phyloP scores from a whole-genome alignment of 805 yeast species.

The Kodamaea hsintzibuensis region DNA sequence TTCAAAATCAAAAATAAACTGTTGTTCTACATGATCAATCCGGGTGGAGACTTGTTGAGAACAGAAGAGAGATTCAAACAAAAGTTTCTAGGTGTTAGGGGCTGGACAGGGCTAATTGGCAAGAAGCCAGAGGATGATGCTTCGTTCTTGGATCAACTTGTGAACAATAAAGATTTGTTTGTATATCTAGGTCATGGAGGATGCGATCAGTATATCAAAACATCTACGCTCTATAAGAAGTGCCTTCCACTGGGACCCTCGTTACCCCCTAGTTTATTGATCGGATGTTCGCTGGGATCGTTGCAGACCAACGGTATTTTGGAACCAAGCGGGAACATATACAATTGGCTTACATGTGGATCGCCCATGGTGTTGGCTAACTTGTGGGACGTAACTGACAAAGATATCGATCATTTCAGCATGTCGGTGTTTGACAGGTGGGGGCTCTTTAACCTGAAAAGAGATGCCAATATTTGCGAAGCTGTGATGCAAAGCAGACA shows the following conservation, averaged over 20 bases:
- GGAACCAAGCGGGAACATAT: constrained; percentile 75
- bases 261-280: constrained; percentile 62
- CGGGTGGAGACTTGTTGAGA: constrained; percentile 70
- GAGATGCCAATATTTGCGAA: constrained; percentile 36
- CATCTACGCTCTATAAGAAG: constrained; percentile 45
- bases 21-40: constrained; percentile 70
- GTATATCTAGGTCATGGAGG: constrained; percentile 95
- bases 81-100: constrained; percentile 35
- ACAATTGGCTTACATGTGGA: constrained; percentile 76
- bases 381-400: constrained; percentile 97
- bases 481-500: constrained; percentile 67
- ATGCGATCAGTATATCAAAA: constrained; percentile 78
- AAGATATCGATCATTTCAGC: constrained; percentile 85
- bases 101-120: constrained; percentile 60
- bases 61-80: constrained; percentile 62
- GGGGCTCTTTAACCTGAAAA: constrained; percentile 48
- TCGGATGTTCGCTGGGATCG: constrained; percentile 91
- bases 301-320: constrained; percentile 57
- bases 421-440: constrained; percentile 58
- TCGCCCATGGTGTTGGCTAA: constrained; percentile 82
- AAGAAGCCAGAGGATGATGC: constrained; percentile 53
- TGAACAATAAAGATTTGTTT: constrained; percentile 43
- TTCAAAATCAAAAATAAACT: not conserved
- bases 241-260: constrained; percentile 31
- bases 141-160: constrained; percentile 46